Conservation (phyloP, 1,284 basidiomycete genomes). For the Entoloma clypeatum region DNA sequence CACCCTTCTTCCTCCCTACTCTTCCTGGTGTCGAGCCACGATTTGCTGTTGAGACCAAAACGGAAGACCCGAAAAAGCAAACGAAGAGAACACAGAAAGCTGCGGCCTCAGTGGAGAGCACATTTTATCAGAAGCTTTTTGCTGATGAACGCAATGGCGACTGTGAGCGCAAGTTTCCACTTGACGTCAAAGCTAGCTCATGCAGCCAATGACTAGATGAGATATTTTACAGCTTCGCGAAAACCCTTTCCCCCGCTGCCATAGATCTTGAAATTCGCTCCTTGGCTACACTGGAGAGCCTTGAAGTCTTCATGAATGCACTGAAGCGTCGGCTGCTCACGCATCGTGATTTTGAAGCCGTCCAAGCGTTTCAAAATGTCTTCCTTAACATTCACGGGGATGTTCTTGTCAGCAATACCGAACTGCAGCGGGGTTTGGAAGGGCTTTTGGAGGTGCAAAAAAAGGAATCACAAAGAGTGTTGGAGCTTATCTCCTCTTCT, state of each 20-base stretch:
- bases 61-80: conserved; percentile 36
- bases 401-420: conserved; percentile 65
- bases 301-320: conserved; percentile 72
- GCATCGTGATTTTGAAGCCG: conserved; percentile 92
- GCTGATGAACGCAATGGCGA: conserved; percentile 56
- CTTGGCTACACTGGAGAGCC: conserved; percentile 60
- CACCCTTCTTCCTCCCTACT: conserved; percentile 96
- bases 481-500: conserved; percentile 68
- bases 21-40: conserved; percentile 79
- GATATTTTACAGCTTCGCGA: conserved; percentile 81
- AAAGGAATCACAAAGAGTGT: conserved; percentile 68
- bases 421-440: conserved; percentile 56
- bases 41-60: conserved; percentile 57
- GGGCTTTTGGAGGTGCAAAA: conserved; percentile 59
- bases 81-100: conserved; percentile 56
- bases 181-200: neutral
- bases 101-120: conserved; percentile 60
- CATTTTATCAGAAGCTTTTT: conserved; percentile 67
- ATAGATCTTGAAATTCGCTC: conserved; percentile 90
- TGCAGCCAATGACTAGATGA: conserved; percentile 51
- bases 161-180: conserved; percentile 50
- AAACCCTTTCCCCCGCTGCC: conserved; percentile 86
- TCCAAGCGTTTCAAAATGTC: conserved; percentile 85
- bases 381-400: conserved; percentile 87
- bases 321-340: conserved; percentile 71